Conservation (phyloP, 257 asterid species). For the Gentiana dahurica region DNA sequence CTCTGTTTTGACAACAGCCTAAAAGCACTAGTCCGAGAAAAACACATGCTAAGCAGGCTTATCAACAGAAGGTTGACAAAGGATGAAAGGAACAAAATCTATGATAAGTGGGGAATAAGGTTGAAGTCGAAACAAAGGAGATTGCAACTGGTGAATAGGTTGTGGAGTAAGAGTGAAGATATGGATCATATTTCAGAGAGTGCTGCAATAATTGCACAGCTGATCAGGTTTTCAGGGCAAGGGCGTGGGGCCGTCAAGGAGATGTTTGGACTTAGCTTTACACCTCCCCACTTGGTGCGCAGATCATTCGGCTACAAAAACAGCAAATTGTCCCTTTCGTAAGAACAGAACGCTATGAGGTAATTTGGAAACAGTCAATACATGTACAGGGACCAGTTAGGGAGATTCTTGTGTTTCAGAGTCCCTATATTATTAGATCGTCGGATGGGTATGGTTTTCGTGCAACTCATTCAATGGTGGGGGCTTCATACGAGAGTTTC, state of each 20-base stretch:
- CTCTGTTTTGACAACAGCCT: slow-evolving; percentile 22
- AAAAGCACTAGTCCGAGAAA: slow-evolving; percentile 33
- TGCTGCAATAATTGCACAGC: slow-evolving; percentile 37
- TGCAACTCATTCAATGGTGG: too few species aligned
- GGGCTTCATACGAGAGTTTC: too few species aligned
- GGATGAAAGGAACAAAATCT: slow-evolving; percentile 25
- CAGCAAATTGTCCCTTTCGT: slow-evolving; percentile 22
- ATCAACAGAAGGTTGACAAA: slow-evolving; percentile 25
- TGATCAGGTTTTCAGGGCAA: slow-evolving; percentile 35
- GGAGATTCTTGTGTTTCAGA: too few species aligned
- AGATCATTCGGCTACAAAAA: slow-evolving; percentile 41
- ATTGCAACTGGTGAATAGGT: slow-evolving; percentile 20
- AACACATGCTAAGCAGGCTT: slow-evolving; percentile 32
- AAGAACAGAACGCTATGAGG: slow-evolving; percentile 1
- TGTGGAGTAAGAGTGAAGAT: slow-evolving; percentile 29
- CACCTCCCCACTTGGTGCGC: slow-evolving; percentile 25
- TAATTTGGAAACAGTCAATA: too few species aligned
- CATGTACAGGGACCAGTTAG: too few species aligned
- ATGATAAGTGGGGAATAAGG: slow-evolving; percentile 37
- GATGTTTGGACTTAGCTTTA: slow-evolving; percentile 48
- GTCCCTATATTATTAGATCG: too few species aligned
- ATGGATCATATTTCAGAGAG: slow-evolving; percentile 26
- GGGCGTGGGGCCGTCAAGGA: slow-evolving; percentile 32
- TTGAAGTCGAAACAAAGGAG: slow-evolving; percentile 34
- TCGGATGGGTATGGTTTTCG: too few species aligned